A percentile compares a stretch with the other conserved stretches of the same genome.
Conservation (phyloP, 2,329 filamentous ascomycete genomes). For the Neofusicoccum sp. region DNA sequence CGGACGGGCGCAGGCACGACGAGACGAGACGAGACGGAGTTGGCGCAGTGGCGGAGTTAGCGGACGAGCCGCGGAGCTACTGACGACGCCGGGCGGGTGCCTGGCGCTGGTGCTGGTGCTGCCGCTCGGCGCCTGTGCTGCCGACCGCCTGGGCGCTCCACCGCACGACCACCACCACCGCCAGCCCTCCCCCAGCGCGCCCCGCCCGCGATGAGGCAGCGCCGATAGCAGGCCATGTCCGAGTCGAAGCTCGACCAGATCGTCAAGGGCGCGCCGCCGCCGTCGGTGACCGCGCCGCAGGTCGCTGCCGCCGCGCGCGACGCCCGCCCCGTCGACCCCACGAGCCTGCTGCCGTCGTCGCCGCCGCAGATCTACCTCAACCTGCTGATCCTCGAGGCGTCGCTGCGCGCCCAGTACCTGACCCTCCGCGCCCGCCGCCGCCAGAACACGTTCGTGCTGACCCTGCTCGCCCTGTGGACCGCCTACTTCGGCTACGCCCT, state of each 20-base stretch:
- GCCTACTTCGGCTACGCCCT: slow-evolving; percentile 83
- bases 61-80: not conserved
- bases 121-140: not conserved
- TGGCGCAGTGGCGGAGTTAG: slow-evolving; percentile 9
- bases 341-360: slow-evolving; percentile 79
- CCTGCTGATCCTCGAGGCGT: slow-evolving; percentile 92
- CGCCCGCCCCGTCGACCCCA: slow-evolving; percentile 60
- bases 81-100: not conserved
- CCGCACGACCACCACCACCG: not conserved
- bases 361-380: slow-evolving; percentile 98
- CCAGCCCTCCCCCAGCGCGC: not conserved
- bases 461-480: slow-evolving; percentile 77
- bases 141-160: not conserved
- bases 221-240: slow-evolving; percentile 49
- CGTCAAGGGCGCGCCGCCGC: slow-evolving; percentile 81
- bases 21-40: not conserved
- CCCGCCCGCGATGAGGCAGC: not conserved
- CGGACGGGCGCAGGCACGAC: not conserved
- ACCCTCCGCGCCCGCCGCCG: slow-evolving; percentile 82
- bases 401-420: slow-evolving; percentile 87
- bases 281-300: slow-evolving; percentile 51
- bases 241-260: slow-evolving; percentile 74
- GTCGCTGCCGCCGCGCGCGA: slow-evolving; percentile 42
- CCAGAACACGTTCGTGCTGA: slow-evolving; percentile 89
- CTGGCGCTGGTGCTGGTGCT: not conserved